phyloP scores from a whole-genome alignment of 208 protist species.

The Wallacemonas sp. region DNA sequence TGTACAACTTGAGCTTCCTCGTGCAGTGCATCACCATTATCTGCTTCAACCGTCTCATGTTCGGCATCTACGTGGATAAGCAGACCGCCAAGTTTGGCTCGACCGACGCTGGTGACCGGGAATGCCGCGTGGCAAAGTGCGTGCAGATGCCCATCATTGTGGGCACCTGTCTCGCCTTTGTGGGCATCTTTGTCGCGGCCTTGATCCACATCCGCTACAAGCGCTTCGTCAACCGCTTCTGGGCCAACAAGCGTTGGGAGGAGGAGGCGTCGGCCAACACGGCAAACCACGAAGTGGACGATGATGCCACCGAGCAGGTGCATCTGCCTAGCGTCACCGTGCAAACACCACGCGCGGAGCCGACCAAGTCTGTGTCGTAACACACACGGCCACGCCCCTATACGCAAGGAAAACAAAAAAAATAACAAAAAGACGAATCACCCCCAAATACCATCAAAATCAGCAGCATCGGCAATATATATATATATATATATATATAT shows the following conservation, averaged over 20 bases:
- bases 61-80: slow-evolving; percentile 51
- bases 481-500: too few species aligned
- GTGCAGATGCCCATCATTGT: slow-evolving; percentile 55
- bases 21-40: slow-evolving; percentile 46
- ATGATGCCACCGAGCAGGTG: not conserved
- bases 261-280: not conserved
- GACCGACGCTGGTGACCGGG: slow-evolving; percentile 23
- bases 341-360: too few species aligned
- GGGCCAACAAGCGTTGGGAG: slow-evolving; percentile 6
- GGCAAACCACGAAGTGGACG: not conserved
- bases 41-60: slow-evolving; percentile 59
- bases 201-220: slow-evolving; percentile 53
- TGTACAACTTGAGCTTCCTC: slow-evolving; percentile 49
- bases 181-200: slow-evolving; percentile 34
- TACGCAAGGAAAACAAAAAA: too few species aligned
- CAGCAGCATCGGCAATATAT: too few species aligned
- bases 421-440: too few species aligned
- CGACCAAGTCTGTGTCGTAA: too few species aligned
- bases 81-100: slow-evolving; percentile 32
- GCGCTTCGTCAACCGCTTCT: slow-evolving; percentile 32
- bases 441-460: too few species aligned
- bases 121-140: slow-evolving; percentile 39
- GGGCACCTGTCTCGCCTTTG: slow-evolving; percentile 30
- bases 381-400: too few species aligned
- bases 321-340: too few species aligned